Base-by-base conservation (phyloP, 768 basidiomycete species). In the Pulveroboletus sp. region DNA sequence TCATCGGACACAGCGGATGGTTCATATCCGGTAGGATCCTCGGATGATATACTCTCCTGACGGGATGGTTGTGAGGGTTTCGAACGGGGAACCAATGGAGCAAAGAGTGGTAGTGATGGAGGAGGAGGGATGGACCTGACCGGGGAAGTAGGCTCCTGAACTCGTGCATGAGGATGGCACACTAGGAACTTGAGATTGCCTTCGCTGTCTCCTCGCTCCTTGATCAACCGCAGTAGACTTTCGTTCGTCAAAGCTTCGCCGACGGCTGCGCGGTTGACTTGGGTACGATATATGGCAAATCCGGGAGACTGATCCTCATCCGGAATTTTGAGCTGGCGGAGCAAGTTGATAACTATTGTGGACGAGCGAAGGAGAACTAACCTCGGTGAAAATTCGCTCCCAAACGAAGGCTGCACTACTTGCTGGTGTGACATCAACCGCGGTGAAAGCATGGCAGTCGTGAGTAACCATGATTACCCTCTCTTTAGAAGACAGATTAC, bases 111-210 rank as follows among this genome's bases (percentile, higher is more conserved):
- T 5, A 84, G 80, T 22, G 79, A 74, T 5, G 85, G 80, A 0
- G 66, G 66, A 1, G 80, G 79, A 10, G 77, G 75, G 5, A 79
- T 73, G 16, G 77, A 72, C 63, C 70, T 74, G 43, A 73, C 68
- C 11, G 74, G 73, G 17, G 71, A 64, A 31, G 67, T 63, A 22
- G 72, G 59, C 52, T 81, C 86, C 54, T 80, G 84, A 45, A 82
- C 85, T 38, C 71, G 68, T 19, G 77, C 83, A 55, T 76, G 80
- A 47, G 76, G 75, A 61, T 82, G 81, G 35, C 83, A 83, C 23
- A 93, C 83, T 49, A 93, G 76, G 53, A 96, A 85, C 67, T 93
- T 93, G 61, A 95, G 81, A 19, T 81, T 79, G 14, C 90, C 91
- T 61, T 77, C 85, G 23, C 78, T 72, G 66, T 96, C 93, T 31